Evolutionary conservation across 148 eudicot genomes (phyloP).

Genomic region (Oxyria digyna): DNA sequence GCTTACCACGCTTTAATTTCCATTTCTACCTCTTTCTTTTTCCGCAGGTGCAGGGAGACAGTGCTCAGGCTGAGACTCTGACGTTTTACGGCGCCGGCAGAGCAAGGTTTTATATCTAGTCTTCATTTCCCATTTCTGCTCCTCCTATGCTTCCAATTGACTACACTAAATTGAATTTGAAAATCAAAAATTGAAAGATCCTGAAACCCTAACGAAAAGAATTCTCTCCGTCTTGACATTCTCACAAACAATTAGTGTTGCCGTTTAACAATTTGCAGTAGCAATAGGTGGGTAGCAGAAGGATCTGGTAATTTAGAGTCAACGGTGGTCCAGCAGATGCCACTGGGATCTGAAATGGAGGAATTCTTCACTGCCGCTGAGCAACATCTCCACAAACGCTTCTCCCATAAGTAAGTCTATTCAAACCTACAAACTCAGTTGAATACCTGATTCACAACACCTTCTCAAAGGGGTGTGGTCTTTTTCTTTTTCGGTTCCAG

Average conservation of each 20-base stretch:
- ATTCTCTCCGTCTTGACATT: too few relatives aligned
- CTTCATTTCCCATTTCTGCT: neutral
- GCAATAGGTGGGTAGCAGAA: neutral
- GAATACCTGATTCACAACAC: neutral
- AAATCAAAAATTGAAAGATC: neutral
- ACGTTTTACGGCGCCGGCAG: neutral
- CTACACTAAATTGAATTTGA: neutral
- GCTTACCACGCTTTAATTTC: neutral
- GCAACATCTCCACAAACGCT: constrained; percentile 27
- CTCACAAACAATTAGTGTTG: neutral
- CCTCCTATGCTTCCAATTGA: neutral
- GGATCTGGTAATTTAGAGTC: neutral
- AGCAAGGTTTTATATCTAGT: neutral
- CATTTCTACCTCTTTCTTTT: neutral
- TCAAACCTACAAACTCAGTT: neutral
- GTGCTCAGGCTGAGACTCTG: neutral
- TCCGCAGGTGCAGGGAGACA: neutral
- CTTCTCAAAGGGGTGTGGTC: neutral
- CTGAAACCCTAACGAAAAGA: neutral
- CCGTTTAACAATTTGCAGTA: neutral
- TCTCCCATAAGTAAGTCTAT: constrained; percentile 31
- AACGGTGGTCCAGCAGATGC: constrained; percentile 23
- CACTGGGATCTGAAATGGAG: constrained; percentile 37
- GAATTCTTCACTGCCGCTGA: constrained; percentile 49
- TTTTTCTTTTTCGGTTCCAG: constrained; percentile 16